Percentiles rank a stretch among this genome's conserved stretches.
These are phyloP conservation scores for Rhytidhysteron rufulum DNA, from an alignment of 2,329 filamentous ascomycete genomes.

Conservation along the genomic window DNA sequence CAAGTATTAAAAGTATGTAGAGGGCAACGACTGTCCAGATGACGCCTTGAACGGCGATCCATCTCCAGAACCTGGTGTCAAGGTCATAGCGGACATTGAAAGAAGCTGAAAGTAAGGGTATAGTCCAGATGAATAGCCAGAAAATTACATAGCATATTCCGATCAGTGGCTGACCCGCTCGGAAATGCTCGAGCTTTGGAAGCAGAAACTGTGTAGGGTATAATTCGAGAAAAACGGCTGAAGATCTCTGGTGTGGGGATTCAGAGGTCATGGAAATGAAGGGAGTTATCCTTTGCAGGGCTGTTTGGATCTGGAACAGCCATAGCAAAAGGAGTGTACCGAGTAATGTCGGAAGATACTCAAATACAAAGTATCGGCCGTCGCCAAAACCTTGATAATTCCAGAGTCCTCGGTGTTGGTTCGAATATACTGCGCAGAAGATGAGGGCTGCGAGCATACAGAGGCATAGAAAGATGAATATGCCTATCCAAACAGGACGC, in stretches of 20 bases:
- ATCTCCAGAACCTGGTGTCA: conserved; percentile 64
- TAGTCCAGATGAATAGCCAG: conserved; percentile 75
- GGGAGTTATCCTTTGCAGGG: conserved; percentile 72
- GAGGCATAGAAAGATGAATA: conserved; percentile 59
- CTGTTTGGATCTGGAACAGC: conserved; percentile 68
- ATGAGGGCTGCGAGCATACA: conserved; percentile 70
- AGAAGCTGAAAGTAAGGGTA: conserved; percentile 75
- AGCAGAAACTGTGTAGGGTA: conserved; percentile 63
- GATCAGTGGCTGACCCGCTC: conserved; percentile 64
- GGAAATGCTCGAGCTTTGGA: conserved; percentile 64
- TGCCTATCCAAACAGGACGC: conserved; percentile 60
- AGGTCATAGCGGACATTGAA: conserved; percentile 64
- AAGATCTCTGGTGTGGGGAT: conserved; percentile 55
- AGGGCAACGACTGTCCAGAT: conserved; percentile 74
- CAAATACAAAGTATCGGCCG: conserved; percentile 77
- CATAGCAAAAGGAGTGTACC: conserved; percentile 71
- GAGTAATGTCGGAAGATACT: conserved; percentile 76
- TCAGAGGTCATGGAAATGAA: conserved; percentile 73
- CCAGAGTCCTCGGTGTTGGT: conserved; percentile 53
- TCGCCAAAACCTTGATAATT: conserved; percentile 67
- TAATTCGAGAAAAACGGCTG: conserved; percentile 61
- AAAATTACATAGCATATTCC: conserved; percentile 64
- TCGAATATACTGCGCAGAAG: conserved; percentile 56
- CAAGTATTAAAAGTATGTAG: conserved; percentile 64
- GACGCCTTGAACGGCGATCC: conserved; percentile 73